phyloP scores from a whole-genome alignment of 2,329 filamentous ascomycete genomes.

The Xylariaceae sp. region DNA sequence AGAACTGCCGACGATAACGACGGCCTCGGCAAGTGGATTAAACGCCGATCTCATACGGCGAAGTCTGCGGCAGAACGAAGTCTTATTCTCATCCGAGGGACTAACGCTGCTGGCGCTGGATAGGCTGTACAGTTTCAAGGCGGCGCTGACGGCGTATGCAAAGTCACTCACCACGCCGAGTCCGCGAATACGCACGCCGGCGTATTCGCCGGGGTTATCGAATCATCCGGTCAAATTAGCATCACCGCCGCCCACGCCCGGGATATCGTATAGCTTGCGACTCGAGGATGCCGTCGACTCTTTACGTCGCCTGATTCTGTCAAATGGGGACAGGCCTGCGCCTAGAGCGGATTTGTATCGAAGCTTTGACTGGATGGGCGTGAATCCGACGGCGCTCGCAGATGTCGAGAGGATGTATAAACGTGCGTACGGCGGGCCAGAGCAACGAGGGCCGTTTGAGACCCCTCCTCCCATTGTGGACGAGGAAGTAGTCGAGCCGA shows the following conservation, averaged over 20 bases:
- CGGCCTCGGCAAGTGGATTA: slow-evolving; percentile 41
- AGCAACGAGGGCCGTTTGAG: slow-evolving; percentile 43
- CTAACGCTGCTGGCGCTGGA: slow-evolving; percentile 57
- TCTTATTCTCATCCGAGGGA: slow-evolving; percentile 55
- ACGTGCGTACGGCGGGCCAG: slow-evolving; percentile 49
- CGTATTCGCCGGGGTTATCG: slow-evolving; percentile 29
- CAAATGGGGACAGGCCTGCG: slow-evolving; percentile 46
- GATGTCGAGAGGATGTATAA: slow-evolving; percentile 55
- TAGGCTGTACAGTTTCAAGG: slow-evolving; percentile 60
- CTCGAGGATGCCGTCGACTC: slow-evolving; percentile 60
- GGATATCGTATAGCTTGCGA: slow-evolving; percentile 27
- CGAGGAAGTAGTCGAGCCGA: slow-evolving; percentile 13
- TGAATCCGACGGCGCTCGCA: slow-evolving; percentile 43
- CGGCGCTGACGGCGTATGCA: slow-evolving; percentile 53
- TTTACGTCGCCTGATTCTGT: slow-evolving; percentile 55
- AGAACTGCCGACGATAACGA: slow-evolving; percentile 39
- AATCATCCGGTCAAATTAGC: slow-evolving; percentile 18
- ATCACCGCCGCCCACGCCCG: slow-evolving; percentile 6
- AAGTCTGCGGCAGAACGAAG: slow-evolving; percentile 55
- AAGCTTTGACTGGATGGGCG: slow-evolving; percentile 53
- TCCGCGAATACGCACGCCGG: slow-evolving; percentile 16
- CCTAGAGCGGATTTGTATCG: slow-evolving; percentile 47
- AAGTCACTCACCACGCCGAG: slow-evolving; percentile 30
- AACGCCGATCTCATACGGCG: slow-evolving; percentile 49
- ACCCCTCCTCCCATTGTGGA: slow-evolving; percentile 22